A percentile compares a stretch with the other conserved stretches of the same genome.
Conservation (phyloP, 106 monocot species). For the Phalaenopsis equestris region DNA sequence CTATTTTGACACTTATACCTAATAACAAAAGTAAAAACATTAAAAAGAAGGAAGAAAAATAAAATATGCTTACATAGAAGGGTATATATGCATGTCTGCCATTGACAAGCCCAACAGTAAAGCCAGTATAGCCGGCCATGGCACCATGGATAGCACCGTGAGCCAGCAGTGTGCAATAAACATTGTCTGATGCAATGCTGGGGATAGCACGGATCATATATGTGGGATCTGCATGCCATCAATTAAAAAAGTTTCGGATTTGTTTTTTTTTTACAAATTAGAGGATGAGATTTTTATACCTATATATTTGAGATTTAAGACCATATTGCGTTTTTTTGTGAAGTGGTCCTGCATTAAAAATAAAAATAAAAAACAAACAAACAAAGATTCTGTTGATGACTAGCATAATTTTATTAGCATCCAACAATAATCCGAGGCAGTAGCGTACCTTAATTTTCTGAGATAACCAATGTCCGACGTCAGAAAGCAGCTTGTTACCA, state of each 20-base stretch:
- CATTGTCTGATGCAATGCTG: constrained; percentile 62
- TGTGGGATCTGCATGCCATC: constrained; percentile 37
- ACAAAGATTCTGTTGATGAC: background rate
- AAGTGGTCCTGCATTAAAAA: constrained; percentile 45
- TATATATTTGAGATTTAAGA: constrained; percentile 62
- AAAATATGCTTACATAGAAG: constrained; percentile 39
- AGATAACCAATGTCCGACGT: constrained; percentile 62
- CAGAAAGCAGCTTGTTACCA: constrained; percentile 52
- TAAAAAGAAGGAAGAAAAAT: too few species aligned
- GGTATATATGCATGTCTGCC: constrained; percentile 64
- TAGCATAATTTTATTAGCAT: background rate
- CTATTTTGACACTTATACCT: too few species aligned
- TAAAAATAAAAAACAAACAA: background rate
- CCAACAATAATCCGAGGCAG: background rate
- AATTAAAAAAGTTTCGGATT: background rate
- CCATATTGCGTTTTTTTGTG: constrained; percentile 28
- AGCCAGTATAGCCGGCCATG: constrained; percentile 69
- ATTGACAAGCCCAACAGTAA: constrained; percentile 55
- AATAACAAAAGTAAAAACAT: too few species aligned
- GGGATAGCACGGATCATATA: constrained; percentile 66
- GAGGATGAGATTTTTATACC: constrained; percentile 15
- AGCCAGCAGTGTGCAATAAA: constrained; percentile 52
- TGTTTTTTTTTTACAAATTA: background rate
- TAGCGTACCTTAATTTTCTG: constrained; percentile 49
- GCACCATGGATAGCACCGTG: constrained; percentile 62